Percentiles rank a stretch among this genome's conserved stretches.
These are phyloP conservation scores for Voacanga thouarsii DNA, from an alignment of 257 asterid species.

Conservation along the genomic window DNA sequence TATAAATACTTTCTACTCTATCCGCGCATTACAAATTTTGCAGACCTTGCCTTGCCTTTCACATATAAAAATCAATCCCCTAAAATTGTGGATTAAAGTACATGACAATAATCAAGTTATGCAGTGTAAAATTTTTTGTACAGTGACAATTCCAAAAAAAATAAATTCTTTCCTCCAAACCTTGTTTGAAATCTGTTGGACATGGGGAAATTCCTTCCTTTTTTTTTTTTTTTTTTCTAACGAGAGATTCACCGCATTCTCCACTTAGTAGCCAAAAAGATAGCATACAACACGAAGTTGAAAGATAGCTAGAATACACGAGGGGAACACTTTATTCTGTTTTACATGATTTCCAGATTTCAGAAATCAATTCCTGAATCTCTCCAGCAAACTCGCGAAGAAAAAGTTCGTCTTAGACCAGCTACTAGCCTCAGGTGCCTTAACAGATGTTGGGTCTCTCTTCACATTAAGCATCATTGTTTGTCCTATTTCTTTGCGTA, in stretches of 20 bases:
- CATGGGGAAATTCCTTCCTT: no score
- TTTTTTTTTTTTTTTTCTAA: no score
- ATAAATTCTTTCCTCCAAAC: no score
- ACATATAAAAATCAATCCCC: no score
- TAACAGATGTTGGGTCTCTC: constrained; percentile 43
- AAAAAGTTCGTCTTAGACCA: constrained; percentile 82
- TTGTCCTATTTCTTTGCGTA: constrained; percentile 75
- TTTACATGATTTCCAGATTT: neutral
- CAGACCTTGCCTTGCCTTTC: no score
- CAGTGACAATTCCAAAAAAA: no score
- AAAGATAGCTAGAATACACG: neutral
- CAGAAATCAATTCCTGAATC: constrained; percentile 38
- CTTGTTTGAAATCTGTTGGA: no score
- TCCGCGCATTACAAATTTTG: no score
- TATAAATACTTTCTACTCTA: no score
- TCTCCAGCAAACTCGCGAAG: constrained; percentile 76
- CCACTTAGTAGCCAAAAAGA: neutral
- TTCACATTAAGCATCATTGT: constrained; percentile 84
- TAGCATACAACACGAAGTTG: neutral
- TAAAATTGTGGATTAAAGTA: no score
- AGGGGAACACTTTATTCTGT: neutral
- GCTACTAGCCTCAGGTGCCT: constrained; percentile 53
- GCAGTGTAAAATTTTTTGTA: no score
- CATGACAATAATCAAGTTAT: no score
- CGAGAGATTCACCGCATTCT: neutral